A percentile compares a stretch with the other conserved stretches of the same genome.
Evolutionary conservation across 2,329 filamentous ascomycete species (phyloP).

Genomic region (Colletotrichum godetiae): DNA sequence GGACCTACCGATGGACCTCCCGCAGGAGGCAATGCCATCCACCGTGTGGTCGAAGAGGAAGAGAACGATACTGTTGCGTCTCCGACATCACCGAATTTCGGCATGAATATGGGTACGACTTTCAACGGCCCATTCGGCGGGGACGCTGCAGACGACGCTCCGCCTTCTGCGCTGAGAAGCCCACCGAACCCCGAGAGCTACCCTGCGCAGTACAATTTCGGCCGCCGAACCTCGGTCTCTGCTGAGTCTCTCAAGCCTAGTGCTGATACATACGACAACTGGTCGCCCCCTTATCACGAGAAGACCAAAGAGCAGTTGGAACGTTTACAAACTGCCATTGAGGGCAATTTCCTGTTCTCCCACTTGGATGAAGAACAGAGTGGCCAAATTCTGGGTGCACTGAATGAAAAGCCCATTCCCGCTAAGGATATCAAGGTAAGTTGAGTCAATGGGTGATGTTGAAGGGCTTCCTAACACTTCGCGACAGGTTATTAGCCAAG

Average conservation of each 20-base stretch:
- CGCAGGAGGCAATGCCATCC: constrained; percentile 51
- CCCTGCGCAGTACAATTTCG: constrained; percentile 93
- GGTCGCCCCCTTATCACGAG: constrained; percentile 85
- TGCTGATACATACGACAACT: constrained; percentile 85
- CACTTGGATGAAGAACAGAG: constrained; percentile 96
- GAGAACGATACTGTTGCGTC: constrained; percentile 81
- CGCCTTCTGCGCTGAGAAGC: constrained; percentile 57
- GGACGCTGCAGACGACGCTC: constrained; percentile 59
- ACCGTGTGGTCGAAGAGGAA: constrained; percentile 82
- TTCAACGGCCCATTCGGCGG: constrained; percentile 65
- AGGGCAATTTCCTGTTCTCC: constrained; percentile 92
- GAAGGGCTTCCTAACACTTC: constrained; percentile 40
- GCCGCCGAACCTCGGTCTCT: constrained; percentile 93
- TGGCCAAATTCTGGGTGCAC: constrained; percentile 84
- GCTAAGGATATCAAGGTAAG: constrained; percentile 82
- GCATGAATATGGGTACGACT: constrained; percentile 51
- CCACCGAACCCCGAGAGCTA: constrained; percentile 75
- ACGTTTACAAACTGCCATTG: constrained; percentile 84
- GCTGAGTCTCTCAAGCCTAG: constrained; percentile 95
- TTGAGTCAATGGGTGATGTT: not conserved
- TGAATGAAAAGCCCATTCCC: constrained; percentile 95
- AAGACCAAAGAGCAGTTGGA: constrained; percentile 86
- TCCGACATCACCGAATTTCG: constrained; percentile 74
- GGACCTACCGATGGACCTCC: constrained; percentile 54
- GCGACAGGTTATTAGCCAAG: constrained; percentile 90